phyloP scores from a whole-genome alignment of 345 rosid species.

The Rhodamnia rubescens region DNA sequence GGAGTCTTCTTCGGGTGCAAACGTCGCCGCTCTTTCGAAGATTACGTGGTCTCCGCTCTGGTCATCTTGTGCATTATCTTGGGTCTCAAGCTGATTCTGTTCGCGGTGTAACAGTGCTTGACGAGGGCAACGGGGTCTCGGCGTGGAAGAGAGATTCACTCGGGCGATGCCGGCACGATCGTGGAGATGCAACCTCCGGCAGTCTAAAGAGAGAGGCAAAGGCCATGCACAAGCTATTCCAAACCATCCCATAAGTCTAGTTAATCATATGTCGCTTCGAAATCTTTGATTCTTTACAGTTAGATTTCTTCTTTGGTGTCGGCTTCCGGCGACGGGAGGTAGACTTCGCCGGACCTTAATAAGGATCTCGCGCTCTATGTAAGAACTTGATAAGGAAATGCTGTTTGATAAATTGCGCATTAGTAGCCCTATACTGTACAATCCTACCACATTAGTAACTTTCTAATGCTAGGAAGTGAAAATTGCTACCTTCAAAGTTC shows the following conservation, averaged over 20 bases:
- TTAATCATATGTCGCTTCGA: neutral
- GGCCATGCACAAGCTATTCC: neutral
- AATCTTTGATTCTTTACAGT: neutral
- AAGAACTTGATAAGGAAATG: neutral
- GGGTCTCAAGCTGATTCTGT: neutral
- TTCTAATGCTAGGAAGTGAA: neutral
- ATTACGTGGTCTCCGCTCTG: conserved; percentile 20
- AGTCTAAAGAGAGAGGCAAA: neutral
- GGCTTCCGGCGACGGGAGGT: neutral
- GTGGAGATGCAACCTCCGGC: neutral
- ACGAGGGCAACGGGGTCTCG: conserved; percentile 6
- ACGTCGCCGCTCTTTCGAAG: conserved; percentile 5
- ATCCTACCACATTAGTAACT: neutral
- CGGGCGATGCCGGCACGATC: neutral
- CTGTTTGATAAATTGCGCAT: neutral
- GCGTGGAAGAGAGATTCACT: neutral
- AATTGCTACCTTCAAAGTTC: neutral
- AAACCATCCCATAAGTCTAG: neutral
- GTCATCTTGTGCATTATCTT: conserved; percentile 20
- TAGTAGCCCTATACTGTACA: neutral
- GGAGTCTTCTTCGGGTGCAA: conserved; percentile 24
- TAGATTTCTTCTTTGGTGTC: neutral
- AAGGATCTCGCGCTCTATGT: neutral
- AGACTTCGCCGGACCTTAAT: neutral
- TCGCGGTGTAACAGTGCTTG: neutral